Base-by-base conservation (phyloP, 2,329 filamentous ascomycete species). In the Emergomyces orientalis region DNA sequence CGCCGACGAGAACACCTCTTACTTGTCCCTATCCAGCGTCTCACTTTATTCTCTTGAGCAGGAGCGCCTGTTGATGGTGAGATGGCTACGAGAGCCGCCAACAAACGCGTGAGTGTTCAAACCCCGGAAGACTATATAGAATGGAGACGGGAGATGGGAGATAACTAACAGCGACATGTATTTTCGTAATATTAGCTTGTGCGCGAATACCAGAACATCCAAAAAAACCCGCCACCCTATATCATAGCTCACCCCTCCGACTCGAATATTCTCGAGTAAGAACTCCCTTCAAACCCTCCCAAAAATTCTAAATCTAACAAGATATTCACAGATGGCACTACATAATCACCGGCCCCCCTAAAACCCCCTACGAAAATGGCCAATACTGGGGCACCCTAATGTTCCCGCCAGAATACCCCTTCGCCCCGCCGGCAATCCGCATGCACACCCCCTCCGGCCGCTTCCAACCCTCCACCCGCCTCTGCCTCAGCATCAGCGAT, bases 361-460 rank as follows among this genome's bases (percentile, higher is more conserved):
- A 92, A 64, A 99, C 94, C 0, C 93, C 94, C 1, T 99, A 99
- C 75, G 86, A 95, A 71, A 87, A 88, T 72, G 94, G 94, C 55
- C 94, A 99, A 76, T 99, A 97, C 80, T 99, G 94, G 94, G 94
- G 94, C 57, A 97, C 93, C 1, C 82, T 99, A 59, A 87, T 95
- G 67, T 99, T 99, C 76, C 94, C 94, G 19, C 85, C 92, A 9
- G 92, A 97, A 80, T 99, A 99, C 75, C 94, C 94, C 32, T 99
- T 97, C 77, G 93, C 92, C 14, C 94, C 94, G 39, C 94, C 94
- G 4, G 91, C 94, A 1, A 99, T 99, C 76, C 91, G 93, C 73
- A 99, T 99, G 94, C 94, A 97, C 81, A 99, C 94, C 0, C 94
- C 94, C 1, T 93, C 88, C 14, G 94, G 94, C 64, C 90, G 94